Evolutionary conservation across 305 asterid species (phyloP).

Genomic region (Solanum hybrid): DNA sequence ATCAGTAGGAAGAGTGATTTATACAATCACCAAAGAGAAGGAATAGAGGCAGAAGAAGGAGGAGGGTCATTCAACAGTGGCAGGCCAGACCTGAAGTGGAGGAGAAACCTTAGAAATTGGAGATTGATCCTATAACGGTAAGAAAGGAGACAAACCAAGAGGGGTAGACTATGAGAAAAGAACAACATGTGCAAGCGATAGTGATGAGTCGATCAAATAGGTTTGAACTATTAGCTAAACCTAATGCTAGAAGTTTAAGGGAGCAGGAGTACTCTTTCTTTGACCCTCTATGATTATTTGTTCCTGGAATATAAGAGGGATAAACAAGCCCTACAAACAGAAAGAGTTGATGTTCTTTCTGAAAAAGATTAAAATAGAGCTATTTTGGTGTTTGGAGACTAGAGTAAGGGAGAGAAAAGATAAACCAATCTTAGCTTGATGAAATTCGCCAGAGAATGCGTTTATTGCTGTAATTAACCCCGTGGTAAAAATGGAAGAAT

Average conservation of each 20-base stretch:
- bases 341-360: neutral
- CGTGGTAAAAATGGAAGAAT: neutral
- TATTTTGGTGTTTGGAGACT: neutral
- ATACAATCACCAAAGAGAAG: neutral
- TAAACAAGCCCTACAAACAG: neutral
- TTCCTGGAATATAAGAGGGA: neutral
- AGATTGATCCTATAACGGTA: neutral
- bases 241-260: neutral
- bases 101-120: neutral
- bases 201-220: neutral
- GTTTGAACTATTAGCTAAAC: neutral
- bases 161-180: neutral
- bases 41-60: neutral
- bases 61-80: neutral
- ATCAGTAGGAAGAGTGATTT: neutral
- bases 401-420: neutral
- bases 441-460: neutral
- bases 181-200: neutral
- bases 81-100: neutral
- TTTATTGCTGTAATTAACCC: neutral
- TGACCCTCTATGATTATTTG: neutral
- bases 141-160: neutral
- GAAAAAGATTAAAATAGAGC: neutral
- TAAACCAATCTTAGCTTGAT: neutral
- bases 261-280: neutral